Percentiles rank a stretch among this genome's conserved stretches.
Evolutionary conservation across 306 rosid genomes (phyloP).

Genomic region (Chamaecrista fasciculata): DNA sequence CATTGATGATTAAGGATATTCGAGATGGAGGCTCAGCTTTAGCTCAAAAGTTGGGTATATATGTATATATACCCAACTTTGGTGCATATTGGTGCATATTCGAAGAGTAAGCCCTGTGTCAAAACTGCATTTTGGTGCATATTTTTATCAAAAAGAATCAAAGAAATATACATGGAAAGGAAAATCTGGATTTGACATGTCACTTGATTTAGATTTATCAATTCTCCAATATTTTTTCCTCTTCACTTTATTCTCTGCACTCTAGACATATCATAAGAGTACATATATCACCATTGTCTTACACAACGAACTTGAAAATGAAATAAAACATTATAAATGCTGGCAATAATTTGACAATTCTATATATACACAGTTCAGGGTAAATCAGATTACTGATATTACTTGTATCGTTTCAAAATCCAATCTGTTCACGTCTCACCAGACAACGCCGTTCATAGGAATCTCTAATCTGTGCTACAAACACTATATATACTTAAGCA

Average conservation of each 20-base stretch:
- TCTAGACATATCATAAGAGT: no score
- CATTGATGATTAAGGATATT: no score
- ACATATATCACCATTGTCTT: neutral
- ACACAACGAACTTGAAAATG: neutral
- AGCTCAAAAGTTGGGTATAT: neutral
- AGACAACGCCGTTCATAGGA: neutral
- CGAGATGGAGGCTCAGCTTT: neutral
- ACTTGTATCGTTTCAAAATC: slow-evolving; percentile 10
- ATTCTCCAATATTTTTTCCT: no score
- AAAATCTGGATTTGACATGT: no score
- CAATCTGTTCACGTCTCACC: slow-evolving; percentile 16
- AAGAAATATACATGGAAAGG: no score
- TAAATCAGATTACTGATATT: neutral
- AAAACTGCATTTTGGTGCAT: no score
- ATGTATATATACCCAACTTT: no score
- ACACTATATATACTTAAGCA: slow-evolving; percentile 31
- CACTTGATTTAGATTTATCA: no score
- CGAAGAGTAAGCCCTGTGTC: no score
- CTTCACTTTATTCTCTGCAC: no score
- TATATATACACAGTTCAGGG: neutral
- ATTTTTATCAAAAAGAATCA: no score
- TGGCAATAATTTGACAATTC: slow-evolving; percentile 10
- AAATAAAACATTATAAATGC: neutral
- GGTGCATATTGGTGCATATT: no score
- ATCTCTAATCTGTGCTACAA: slow-evolving; percentile 32